Evolutionary conservation across 2,329 filamentous ascomycete genomes (phyloP).

Genomic region (Metarhizium brunneum): DNA sequence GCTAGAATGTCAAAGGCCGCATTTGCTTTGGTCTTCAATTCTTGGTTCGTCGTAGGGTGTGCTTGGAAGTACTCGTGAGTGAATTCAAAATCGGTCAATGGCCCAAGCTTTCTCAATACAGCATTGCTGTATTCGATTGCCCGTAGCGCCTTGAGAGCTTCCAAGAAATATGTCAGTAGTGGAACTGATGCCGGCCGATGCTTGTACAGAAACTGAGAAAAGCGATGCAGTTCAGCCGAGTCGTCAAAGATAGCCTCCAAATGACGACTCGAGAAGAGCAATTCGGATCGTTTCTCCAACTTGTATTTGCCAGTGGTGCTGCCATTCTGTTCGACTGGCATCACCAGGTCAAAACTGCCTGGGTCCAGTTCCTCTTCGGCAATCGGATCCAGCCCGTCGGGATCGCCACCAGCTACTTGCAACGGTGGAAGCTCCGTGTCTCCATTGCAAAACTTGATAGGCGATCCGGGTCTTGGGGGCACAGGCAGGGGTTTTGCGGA

Average conservation of each 20-base stretch:
- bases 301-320: conserved; percentile 25
- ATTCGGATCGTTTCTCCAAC: conserved; percentile 53
- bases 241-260: conserved; percentile 57
- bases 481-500: conserved; percentile 7
- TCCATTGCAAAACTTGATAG: background rate
- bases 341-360: conserved; percentile 26
- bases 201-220: conserved; percentile 56
- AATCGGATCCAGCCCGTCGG: conserved; percentile 26
- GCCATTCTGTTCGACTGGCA: conserved; percentile 10
- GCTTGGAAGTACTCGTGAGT: conserved; percentile 7
- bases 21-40: conserved; percentile 51
- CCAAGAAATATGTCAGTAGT: conserved; percentile 61
- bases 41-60: conserved; percentile 40
- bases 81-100: conserved; percentile 8
- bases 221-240: conserved; percentile 51
- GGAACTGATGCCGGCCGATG: conserved; percentile 54
- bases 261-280: conserved; percentile 58
- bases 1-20: conserved; percentile 55
- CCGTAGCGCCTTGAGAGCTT: conserved; percentile 59
- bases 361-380: conserved; percentile 26
- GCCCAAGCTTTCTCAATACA: conserved; percentile 21
- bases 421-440: conserved; percentile 5
- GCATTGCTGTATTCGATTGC: conserved; percentile 65
- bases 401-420: conserved; percentile 7
- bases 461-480: background rate